Base-by-base conservation (phyloP, 1,284 basidiomycete genomes). In the Vanrija pseudolonga region DNA sequence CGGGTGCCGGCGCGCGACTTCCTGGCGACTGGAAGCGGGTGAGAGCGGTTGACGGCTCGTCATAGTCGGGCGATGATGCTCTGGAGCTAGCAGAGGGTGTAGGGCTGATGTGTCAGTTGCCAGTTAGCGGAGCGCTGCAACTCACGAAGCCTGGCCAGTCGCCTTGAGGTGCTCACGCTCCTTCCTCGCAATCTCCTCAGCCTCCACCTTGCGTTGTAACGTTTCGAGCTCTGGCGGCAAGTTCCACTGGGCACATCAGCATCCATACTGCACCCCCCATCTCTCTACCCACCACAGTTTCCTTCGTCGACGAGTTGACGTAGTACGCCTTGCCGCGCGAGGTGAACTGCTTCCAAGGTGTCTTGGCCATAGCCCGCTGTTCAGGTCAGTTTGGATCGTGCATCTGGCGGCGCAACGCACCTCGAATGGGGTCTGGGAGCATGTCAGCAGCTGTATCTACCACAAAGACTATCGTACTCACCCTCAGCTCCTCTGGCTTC, bases 321-420 rank as follows among this genome's bases (percentile, higher is more conserved):
- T 92, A 96, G 77, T 95, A 96, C 61, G 93, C 92, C 60, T 90
- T 79, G 23, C 90, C 90, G 50, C 89, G 78, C 5, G 89, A 89
- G 61, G 88, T 87, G 70, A 94, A 95, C 74, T 94, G 90, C 67
- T 93, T 94, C 92, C 92, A 96, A 72, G 84, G 82, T 17, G 90
- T 93, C 74, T 89, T 81, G 40, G 82, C 85, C 55, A 94, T 77
- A n/a, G 90, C 90, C 67, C 85, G 84, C 88, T 92, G 62, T 32
- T 32, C 14, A 58, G 17, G 45, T 55, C 44, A 59, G 61, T 15
- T 15, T 12, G 15, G n/a, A 23, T 18, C 23, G 14, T n/a, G 22
- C 3, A 38, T 4, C 15, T 23, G 23, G 45, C 23, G 18, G 22
- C 41, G 23, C 49, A 39, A 42, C 78, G 57, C 63, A 89, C 89